A percentile compares a stretch with the other conserved stretches of the same genome.
Evolutionary conservation across 768 basidiomycete species (phyloP).

Genomic region (Podaxis rugospora): DNA sequence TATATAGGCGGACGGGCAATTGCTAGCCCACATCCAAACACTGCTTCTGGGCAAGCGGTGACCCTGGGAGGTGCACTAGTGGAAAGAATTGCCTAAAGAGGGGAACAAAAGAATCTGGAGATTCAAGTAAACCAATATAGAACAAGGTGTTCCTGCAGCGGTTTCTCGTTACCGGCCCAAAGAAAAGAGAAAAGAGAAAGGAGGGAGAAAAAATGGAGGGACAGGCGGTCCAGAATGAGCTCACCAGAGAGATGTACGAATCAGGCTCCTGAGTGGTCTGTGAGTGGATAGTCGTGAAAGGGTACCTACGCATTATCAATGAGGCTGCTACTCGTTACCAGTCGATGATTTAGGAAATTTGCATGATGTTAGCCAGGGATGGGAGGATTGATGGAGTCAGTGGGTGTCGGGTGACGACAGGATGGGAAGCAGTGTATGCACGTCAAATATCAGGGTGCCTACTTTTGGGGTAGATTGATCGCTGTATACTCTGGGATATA

Average conservation of each 20-base stretch:
- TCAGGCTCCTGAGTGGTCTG: too few species aligned
- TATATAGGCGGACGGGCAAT: not conserved
- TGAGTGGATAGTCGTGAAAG: too few species aligned
- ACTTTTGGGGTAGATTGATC: not conserved
- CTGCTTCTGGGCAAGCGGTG: not conserved
- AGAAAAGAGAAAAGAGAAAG: too few species aligned
- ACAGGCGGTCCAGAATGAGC: too few species aligned
- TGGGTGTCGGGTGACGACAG: not conserved
- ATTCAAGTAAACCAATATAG: not conserved
- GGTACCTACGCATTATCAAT: too few species aligned
- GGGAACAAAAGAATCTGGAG: conserved; percentile 6
- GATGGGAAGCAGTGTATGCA: not conserved
- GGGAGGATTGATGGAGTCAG: not conserved
- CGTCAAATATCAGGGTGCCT: not conserved
- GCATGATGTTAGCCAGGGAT: not conserved
- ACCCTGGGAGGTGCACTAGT: not conserved
- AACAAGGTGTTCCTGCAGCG: not conserved
- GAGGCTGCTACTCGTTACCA: not conserved
- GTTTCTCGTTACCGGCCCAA: not conserved
- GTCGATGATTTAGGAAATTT: not conserved
- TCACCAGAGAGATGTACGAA: too few species aligned
- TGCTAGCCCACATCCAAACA: not conserved
- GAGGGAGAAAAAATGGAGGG: too few species aligned
- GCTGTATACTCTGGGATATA: not conserved
- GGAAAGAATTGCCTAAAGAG: not conserved